phyloP scores from a whole-genome alignment of 1,139 yeast species.

The Zhuliangozyma blackwelliae region DNA sequence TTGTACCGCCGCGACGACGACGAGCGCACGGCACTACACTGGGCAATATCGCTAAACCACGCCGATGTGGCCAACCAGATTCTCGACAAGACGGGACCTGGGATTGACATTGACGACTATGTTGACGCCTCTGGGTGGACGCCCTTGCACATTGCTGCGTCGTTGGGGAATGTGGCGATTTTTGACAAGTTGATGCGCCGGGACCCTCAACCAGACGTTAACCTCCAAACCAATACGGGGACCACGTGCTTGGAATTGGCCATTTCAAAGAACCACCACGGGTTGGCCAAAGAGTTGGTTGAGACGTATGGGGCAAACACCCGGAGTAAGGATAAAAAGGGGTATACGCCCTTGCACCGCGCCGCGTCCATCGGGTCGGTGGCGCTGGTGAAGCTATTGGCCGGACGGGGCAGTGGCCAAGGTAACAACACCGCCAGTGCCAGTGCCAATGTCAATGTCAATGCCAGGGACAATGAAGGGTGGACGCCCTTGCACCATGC shows the following conservation, averaged over 20 bases:
- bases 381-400: constrained; percentile 45
- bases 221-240: constrained; percentile 58
- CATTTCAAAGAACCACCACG: constrained; percentile 59
- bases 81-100: constrained; percentile 28
- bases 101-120: constrained; percentile 60
- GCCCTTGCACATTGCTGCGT: constrained; percentile 75
- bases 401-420: no score
- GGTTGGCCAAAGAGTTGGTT: constrained; percentile 49
- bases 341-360: constrained; percentile 69
- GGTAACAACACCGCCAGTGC: constrained; percentile 36
- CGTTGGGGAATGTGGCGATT: constrained; percentile 62
- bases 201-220: constrained; percentile 32
- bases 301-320: constrained; percentile 51
- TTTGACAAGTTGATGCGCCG: constrained; percentile 34
- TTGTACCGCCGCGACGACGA: constrained; percentile 58
- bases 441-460: constrained; percentile 61
- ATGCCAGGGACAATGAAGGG: constrained; percentile 64
- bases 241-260: constrained; percentile 77
- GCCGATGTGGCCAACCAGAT: constrained; percentile 49
- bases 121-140: constrained; percentile 84
- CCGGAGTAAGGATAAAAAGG: constrained; percentile 61
- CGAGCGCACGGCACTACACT: constrained; percentile 78
- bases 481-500: constrained; percentile 93
- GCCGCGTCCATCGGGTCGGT: constrained; percentile 79
- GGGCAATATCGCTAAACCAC: constrained; percentile 77